Evolutionary conservation across 2,329 filamentous ascomycete genomes (phyloP).

Genomic region (Elsinoe necatrix): DNA sequence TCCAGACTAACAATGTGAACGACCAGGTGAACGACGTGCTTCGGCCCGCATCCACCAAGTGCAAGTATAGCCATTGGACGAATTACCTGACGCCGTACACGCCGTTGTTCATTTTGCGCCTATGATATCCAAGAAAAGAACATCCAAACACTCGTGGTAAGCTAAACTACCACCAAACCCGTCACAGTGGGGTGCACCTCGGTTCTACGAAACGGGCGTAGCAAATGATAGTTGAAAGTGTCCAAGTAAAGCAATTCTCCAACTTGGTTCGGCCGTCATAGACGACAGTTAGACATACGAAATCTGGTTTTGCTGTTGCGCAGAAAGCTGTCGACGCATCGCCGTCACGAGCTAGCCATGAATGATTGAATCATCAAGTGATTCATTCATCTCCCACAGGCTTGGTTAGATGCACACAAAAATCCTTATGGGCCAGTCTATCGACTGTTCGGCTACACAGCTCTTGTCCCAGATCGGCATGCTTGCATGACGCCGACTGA

Average conservation of each 20-base stretch:
- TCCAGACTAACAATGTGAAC: background rate
- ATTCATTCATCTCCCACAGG: background rate
- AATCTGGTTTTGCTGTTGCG: background rate
- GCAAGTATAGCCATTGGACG: background rate
- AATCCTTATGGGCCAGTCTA: background rate
- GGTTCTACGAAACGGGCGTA: background rate
- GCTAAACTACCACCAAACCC: constrained; percentile 1
- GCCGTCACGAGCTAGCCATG: background rate
- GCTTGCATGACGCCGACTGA: constrained; percentile 9
- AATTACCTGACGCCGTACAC: background rate
- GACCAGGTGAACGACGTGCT: background rate
- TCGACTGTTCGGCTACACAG: constrained; percentile 9
- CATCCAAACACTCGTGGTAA: background rate
- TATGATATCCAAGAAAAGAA: constrained; percentile 3
- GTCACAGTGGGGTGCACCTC: constrained; percentile 5
- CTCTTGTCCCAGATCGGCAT: constrained; percentile 2
- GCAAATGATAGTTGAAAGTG: background rate
- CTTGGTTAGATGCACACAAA: background rate
- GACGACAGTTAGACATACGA: background rate
- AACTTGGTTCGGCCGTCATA: background rate
- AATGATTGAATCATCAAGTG: background rate
- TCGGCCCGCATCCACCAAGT: background rate
- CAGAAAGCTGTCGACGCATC: background rate
- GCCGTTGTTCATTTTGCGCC: background rate
- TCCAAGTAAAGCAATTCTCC: constrained; percentile 12